A percentile compares a stretch with the other conserved stretches of the same genome.
phyloP scores from a whole-genome alignment of 1,284 basidiomycete species.

The Boletus nobilissimus region DNA sequence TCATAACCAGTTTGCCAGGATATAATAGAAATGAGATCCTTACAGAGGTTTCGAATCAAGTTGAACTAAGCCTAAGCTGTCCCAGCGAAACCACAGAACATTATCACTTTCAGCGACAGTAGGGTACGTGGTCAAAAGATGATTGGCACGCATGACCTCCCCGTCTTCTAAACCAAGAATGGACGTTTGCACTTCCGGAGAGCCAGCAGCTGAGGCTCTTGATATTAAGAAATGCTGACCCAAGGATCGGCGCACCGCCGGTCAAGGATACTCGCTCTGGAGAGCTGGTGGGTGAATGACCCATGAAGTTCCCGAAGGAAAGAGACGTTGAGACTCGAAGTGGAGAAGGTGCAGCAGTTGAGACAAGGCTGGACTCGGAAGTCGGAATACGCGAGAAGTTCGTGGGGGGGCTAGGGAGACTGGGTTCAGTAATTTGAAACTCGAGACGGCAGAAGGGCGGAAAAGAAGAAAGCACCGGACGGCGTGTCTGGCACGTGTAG shows the following conservation, averaged over 20 bases:
- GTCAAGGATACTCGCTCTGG: conserved; percentile 24
- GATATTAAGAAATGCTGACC: conserved; percentile 23
- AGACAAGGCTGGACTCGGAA: conserved; percentile 61
- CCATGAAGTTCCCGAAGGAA: conserved; percentile 58
- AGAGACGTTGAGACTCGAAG: conserved; percentile 61
- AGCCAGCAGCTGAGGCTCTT: conserved; percentile 24
- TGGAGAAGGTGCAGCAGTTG: conserved; percentile 58
- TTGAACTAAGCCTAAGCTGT: conserved; percentile 37
- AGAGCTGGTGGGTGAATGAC: conserved; percentile 30
- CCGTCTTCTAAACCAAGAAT: conserved; percentile 41
- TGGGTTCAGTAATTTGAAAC: conserved; percentile 31
- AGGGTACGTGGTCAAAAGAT: conserved; percentile 38
- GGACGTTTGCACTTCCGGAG: conserved; percentile 28
- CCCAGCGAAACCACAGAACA: conserved; percentile 43
- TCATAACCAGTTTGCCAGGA: background rate
- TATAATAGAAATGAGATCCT: conserved; percentile 7
- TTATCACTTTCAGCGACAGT: conserved; percentile 48
- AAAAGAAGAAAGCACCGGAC: background rate
- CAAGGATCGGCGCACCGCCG: conserved; percentile 12
- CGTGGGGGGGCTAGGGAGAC: conserved; percentile 55
- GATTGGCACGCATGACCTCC: conserved; percentile 32
- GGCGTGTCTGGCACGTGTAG: conserved; percentile 35
- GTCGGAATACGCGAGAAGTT: conserved; percentile 63
- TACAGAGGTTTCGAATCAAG: conserved; percentile 35
- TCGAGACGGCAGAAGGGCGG: background rate